phyloP scores from a whole-genome alignment of 306 rosid genomes.

The Sesbania bispinosa region DNA sequence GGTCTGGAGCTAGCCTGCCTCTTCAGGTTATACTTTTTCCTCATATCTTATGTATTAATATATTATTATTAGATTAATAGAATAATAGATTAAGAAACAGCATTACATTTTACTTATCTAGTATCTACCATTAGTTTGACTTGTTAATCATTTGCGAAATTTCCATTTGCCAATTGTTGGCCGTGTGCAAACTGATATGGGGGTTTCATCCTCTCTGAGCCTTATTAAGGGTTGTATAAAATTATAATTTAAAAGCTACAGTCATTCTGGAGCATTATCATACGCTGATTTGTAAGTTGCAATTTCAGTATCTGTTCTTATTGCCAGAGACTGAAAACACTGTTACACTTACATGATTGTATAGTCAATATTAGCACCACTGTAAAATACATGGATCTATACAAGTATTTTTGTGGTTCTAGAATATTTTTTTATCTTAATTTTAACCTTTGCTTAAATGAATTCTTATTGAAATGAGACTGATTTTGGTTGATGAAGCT shows the following conservation, averaged over 20 bases:
- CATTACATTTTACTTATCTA: neutral
- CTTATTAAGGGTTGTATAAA: slow-evolving; percentile 5
- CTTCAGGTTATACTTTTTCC: slow-evolving; percentile 65
- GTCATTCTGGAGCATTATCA: neutral
- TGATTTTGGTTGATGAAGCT: slow-evolving; percentile 8
- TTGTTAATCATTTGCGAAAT: slow-evolving; percentile 4
- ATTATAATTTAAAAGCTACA: neutral
- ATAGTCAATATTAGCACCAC: neutral
- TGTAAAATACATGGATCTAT: neutral
- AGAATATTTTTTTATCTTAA: neutral
- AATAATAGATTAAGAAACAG: slow-evolving; percentile 1
- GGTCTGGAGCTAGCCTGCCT: slow-evolving; percentile 99
- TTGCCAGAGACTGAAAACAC: neutral
- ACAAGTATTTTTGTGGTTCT: neutral
- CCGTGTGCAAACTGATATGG: slow-evolving; percentile 1
- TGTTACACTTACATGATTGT: neutral
- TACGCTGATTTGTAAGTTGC: neutral
- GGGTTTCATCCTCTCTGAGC: neutral
- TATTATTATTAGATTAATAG: neutral
- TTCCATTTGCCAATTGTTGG: neutral
- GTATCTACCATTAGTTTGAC: slow-evolving; percentile 2
- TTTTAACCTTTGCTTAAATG: slow-evolving; percentile 9
- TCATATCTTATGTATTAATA: slow-evolving; percentile 11
- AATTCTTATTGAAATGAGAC: neutral
- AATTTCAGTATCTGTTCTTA: neutral